phyloP scores from a whole-genome alignment of 2,329 filamentous ascomycete species.

The Colletotrichum neosansevieriae region DNA sequence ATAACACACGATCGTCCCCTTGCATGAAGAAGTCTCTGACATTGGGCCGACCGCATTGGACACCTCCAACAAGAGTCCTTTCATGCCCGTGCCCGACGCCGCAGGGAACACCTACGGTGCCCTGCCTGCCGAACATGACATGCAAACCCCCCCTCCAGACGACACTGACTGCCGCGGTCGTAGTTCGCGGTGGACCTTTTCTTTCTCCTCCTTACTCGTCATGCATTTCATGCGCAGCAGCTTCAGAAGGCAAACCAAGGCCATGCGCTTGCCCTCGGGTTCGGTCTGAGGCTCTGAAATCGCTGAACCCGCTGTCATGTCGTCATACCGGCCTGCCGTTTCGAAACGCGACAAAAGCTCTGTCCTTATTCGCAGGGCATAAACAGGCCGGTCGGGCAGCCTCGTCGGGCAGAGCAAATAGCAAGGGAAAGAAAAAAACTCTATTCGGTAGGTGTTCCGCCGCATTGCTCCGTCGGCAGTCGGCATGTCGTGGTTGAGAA shows the following conservation, averaged over 20 bases:
- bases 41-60: slow-evolving; percentile 25
- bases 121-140: slow-evolving; percentile 30
- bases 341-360: slow-evolving; percentile 29
- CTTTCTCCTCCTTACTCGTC: slow-evolving; percentile 12
- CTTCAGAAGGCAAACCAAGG: slow-evolving; percentile 13
- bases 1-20: slow-evolving; percentile 30
- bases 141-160: slow-evolving; percentile 19
- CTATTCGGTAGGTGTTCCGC: slow-evolving; percentile 1
- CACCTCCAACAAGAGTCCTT: slow-evolving; percentile 20
- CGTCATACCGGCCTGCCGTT: slow-evolving; percentile 28
- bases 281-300: slow-evolving; percentile 7
- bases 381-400: slow-evolving; percentile 4
- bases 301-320: slow-evolving; percentile 27
- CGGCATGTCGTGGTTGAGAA: background rate
- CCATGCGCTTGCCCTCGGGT: slow-evolving; percentile 11
- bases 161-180: slow-evolving; percentile 12
- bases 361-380: slow-evolving; percentile 16
- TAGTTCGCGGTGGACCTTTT: slow-evolving; percentile 8
- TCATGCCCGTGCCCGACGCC: slow-evolving; percentile 1
- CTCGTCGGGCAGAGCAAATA: slow-evolving; percentile 22
- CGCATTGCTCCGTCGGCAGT: slow-evolving; percentile 18
- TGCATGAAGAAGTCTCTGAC: slow-evolving; percentile 34
- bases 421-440: background rate
- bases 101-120: slow-evolving; percentile 10
- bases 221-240: slow-evolving; percentile 25